Conservation (phyloP, 768 basidiomycete species). For the Hygrophorus russula region DNA sequence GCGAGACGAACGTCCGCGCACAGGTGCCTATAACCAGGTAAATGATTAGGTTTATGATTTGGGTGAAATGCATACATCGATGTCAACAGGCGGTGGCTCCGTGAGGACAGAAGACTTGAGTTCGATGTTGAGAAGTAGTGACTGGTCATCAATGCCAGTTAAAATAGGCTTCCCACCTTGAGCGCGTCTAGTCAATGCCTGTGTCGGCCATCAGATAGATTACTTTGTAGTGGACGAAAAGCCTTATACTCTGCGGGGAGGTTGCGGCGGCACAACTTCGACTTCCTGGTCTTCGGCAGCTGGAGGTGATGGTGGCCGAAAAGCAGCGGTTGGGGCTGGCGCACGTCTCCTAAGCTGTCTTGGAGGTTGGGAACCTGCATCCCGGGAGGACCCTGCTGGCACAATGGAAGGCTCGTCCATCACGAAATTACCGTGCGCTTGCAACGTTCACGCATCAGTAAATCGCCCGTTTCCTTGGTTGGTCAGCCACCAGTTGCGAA, state of each 20-base stretch:
- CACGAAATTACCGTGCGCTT: no score
- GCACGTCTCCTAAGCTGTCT: not conserved
- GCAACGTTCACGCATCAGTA: no score
- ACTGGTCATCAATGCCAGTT: slow-evolving; percentile 35
- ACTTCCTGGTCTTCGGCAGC: slow-evolving; percentile 5
- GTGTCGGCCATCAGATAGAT: not conserved
- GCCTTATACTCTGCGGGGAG: slow-evolving; percentile 21
- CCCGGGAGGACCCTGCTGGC: slow-evolving; percentile 12
- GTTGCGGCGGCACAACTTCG: slow-evolving; percentile 10
- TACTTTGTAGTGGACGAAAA: not conserved
- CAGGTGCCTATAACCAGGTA: slow-evolving; percentile 23
- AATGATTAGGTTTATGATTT: not conserved
- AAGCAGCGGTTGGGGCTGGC: not conserved
- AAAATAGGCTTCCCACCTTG: slow-evolving; percentile 24
- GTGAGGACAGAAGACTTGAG: slow-evolving; percentile 14
- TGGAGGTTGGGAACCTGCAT: not conserved
- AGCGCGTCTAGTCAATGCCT: slow-evolving; percentile 35
- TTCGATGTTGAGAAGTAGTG: slow-evolving; percentile 22
- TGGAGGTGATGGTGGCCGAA: slow-evolving; percentile 1
- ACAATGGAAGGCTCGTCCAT: slow-evolving; percentile 38
- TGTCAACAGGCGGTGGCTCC: slow-evolving; percentile 3
- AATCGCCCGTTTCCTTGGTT: no score
- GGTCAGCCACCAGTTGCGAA: no score
- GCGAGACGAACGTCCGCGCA: slow-evolving; percentile 25
- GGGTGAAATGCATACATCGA: not conserved